A percentile compares a stretch with the other conserved stretches of the same genome.
Evolutionary conservation across 2,329 filamentous ascomycete species (phyloP).

Genomic region (Endothia cerciana): DNA sequence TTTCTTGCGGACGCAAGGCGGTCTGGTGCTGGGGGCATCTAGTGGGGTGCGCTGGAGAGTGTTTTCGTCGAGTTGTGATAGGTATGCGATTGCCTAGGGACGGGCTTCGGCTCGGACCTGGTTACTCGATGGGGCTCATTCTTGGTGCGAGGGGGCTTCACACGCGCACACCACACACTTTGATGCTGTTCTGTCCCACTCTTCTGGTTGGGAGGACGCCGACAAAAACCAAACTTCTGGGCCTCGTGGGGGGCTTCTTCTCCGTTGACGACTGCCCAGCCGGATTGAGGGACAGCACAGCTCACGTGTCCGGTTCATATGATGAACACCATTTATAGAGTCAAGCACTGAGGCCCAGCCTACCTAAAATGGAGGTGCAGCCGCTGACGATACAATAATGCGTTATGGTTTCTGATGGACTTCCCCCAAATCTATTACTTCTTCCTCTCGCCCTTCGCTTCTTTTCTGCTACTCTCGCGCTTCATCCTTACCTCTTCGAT

Average conservation of each 20-base stretch:
- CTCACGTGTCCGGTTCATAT: slow-evolving; percentile 60
- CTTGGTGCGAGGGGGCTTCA: slow-evolving; percentile 88
- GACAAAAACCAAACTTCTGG: slow-evolving; percentile 37
- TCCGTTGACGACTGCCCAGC: slow-evolving; percentile 34
- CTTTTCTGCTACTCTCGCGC: neutral
- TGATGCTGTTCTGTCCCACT: slow-evolving; percentile 48
- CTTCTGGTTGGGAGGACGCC: slow-evolving; percentile 58
- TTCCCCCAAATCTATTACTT: slow-evolving; percentile 27
- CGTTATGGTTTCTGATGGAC: slow-evolving; percentile 47
- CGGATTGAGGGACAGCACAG: slow-evolving; percentile 3
- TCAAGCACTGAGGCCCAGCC: slow-evolving; percentile 87
- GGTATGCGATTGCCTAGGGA: slow-evolving; percentile 90
- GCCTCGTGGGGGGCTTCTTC: slow-evolving; percentile 44
- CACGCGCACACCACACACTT: slow-evolving; percentile 42
- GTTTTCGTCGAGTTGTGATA: slow-evolving; percentile 92
- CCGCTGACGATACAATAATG: slow-evolving; percentile 50
- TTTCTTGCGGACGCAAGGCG: slow-evolving; percentile 39
- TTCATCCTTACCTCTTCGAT: neutral
- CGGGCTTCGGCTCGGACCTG: slow-evolving; percentile 42
- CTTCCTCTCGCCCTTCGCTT: neutral
- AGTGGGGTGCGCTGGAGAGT: slow-evolving; percentile 57
- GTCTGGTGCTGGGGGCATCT: slow-evolving; percentile 45
- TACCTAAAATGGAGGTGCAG: slow-evolving; percentile 44
- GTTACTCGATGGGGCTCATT: slow-evolving; percentile 99
- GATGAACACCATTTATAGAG: slow-evolving; percentile 97